Evolutionary conservation across 2,329 filamentous ascomycete genomes (phyloP).

Genomic region (Cordyceps sp.): DNA sequence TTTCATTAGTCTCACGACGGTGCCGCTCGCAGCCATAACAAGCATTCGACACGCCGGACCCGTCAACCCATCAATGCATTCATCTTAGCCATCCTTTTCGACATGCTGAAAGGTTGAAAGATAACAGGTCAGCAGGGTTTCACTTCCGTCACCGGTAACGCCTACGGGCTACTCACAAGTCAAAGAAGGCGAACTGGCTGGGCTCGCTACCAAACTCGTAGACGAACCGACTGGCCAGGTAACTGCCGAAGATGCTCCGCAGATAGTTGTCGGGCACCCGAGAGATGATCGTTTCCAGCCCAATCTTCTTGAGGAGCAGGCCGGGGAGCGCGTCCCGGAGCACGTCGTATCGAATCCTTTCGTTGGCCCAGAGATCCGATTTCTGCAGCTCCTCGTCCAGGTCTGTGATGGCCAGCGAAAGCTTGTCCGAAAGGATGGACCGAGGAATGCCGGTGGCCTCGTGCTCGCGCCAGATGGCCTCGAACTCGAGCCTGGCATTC

Average conservation of each 20-base stretch:
- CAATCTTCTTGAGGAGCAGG: slow-evolving; percentile 75
- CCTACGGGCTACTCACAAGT: slow-evolving; percentile 88
- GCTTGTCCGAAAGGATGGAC: slow-evolving; percentile 78
- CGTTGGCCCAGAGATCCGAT: slow-evolving; percentile 79
- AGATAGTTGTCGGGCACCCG: slow-evolving; percentile 87
- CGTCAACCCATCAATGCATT: too few species aligned
- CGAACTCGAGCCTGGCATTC: slow-evolving; percentile 87
- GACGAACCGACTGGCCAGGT: slow-evolving; percentile 86
- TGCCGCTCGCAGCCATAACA: too few species aligned
- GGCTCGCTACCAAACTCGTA: slow-evolving; percentile 88
- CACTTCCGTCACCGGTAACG: too few species aligned
- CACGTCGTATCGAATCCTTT: slow-evolving; percentile 60
- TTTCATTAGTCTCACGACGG: too few species aligned
- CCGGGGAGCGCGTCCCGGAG: slow-evolving; percentile 74
- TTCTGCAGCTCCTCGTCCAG: slow-evolving; percentile 92
- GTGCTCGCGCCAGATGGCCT: slow-evolving; percentile 94
- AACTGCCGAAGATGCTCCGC: slow-evolving; percentile 88
- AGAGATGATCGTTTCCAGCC: slow-evolving; percentile 70
- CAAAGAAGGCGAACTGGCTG: slow-evolving; percentile 95
- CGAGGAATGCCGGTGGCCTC: slow-evolving; percentile 63
- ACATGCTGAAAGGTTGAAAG: slow-evolving; percentile 47
- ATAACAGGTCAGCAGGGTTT: too few species aligned
- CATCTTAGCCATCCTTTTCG: slow-evolving; percentile 41
- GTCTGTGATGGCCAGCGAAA: slow-evolving; percentile 86
- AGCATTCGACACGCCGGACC: too few species aligned